Base-by-base conservation (phyloP, 2,329 filamentous ascomycete genomes). In the Xylaria sp. region DNA sequence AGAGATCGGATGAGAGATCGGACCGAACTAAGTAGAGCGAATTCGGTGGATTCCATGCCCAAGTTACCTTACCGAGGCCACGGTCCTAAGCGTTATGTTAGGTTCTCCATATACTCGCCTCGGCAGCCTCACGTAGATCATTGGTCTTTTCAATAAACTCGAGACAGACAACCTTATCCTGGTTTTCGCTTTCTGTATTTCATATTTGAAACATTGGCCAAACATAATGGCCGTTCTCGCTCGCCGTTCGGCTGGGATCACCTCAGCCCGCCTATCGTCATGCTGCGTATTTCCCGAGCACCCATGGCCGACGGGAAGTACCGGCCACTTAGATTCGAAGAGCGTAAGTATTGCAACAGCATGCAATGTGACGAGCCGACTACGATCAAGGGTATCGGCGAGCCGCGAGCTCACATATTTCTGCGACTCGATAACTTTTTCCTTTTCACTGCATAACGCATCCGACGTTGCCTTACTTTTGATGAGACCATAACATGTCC, bases 321-420 rank as follows among this genome's bases (percentile, higher is more conserved):
- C 60, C 63, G 33, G 49, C 53, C 53, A 63, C 44, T 65, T 60
- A 56, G 54, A 57, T 49, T 63, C 44, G 37, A 44, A 27, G 17
- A 17, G 13, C 7, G 31, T 35, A 44, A 46, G 54, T 41, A 46
- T 60, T 29, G 51, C 37, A 43, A 40, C 53, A 38, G 48, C 29
- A 63, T 57, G 60, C 60, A 19, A 55, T 65, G 56, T 63, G 25
- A 63, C 60, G 17, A 52, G 56, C 52, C 51, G 44, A 57, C 17
- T 59, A 41, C 46, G 53, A 49, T 41, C 41, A 56, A 53, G 29
- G 27, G 37, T 31, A 27, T 47, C 8, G 27, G 47, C 31, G 56
- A 43, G 21, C 51, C 37, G 44, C 48, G 46, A 43, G 29, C 21
- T 44, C 33, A 9, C 40, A 15, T 13, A 33, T 53, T 56, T 51